These are phyloP conservation scores for Butyriboletus loyo DNA, from an alignment of 768 basidiomycete genomes.

Conservation along the genomic window DNA sequence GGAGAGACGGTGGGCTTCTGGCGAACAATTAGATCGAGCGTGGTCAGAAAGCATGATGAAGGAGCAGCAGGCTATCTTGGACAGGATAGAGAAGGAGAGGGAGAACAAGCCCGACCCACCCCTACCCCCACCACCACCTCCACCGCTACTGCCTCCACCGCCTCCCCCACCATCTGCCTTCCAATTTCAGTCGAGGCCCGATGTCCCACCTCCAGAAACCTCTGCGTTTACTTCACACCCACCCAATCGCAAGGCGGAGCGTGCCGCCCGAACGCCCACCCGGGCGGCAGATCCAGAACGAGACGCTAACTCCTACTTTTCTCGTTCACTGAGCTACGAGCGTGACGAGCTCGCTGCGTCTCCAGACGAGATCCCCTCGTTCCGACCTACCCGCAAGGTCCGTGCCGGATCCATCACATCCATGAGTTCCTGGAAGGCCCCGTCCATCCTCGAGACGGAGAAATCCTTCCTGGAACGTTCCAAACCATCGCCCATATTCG, in stretches of 20 bases:
- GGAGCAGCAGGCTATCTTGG: slow-evolving; percentile 46
- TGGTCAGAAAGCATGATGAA: slow-evolving; percentile 34
- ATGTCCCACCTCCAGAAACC: slow-evolving; percentile 6
- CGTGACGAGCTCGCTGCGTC: slow-evolving; percentile 19
- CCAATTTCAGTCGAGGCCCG: slow-evolving; percentile 1
- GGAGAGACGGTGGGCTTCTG: slow-evolving; percentile 47
- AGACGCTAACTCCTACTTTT: slow-evolving; percentile 16
- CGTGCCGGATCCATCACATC: slow-evolving; percentile 31
- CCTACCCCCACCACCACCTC: not conserved
- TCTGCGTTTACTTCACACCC: slow-evolving; percentile 4
- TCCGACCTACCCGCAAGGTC: slow-evolving; percentile 18
- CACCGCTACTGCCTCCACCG: not conserved
- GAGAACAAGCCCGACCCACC: slow-evolving; percentile 12
- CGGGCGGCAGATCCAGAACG: slow-evolving; percentile 24
- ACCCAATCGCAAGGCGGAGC: slow-evolving; percentile 15
- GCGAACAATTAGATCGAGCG: slow-evolving; percentile 31
- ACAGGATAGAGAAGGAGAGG: slow-evolving; percentile 21
- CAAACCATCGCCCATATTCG: slow-evolving; percentile 19
- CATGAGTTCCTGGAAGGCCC: slow-evolving; percentile 27
- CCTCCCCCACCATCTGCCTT: not conserved
- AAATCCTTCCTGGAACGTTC: slow-evolving; percentile 23
- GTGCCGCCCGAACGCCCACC: slow-evolving; percentile 18
- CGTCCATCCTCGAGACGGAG: slow-evolving; percentile 25
- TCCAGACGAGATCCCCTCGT: slow-evolving; percentile 18
- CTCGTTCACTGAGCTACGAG: slow-evolving; percentile 14